Conservation (phyloP, 768 basidiomycete genomes). For the Artomyces pyxidatus region DNA sequence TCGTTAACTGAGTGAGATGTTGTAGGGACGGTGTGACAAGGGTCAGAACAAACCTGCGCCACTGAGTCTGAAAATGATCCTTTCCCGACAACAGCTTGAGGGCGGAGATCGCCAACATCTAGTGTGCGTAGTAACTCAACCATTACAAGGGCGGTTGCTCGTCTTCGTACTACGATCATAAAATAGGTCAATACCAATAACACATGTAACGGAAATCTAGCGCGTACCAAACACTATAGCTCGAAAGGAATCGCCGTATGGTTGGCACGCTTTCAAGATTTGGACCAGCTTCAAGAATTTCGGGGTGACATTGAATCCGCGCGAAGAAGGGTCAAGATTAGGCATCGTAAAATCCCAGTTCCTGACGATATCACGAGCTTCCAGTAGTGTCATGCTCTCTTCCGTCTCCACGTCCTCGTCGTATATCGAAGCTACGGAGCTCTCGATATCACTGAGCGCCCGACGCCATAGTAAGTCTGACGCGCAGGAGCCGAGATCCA, state of each 20-base stretch:
- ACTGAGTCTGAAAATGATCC: conserved; percentile 24
- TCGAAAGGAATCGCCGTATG: conserved; percentile 50
- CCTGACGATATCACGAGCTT: conserved; percentile 35
- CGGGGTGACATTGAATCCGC: conserved; percentile 57
- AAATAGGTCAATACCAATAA: conserved; percentile 5
- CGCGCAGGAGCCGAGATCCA: conserved; percentile 60
- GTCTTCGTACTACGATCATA: conserved; percentile 41
- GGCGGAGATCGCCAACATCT: conserved; percentile 48
- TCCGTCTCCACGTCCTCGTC: conserved; percentile 30
- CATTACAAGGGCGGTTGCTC: conserved; percentile 47
- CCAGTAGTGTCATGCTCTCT: conserved; percentile 20
- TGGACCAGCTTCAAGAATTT: conserved; percentile 59
- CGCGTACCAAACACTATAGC: conserved; percentile 56
- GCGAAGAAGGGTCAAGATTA: conserved; percentile 46
- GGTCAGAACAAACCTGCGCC: too few relatives aligned
- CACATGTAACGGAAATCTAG: neutral
- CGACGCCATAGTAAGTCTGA: conserved; percentile 64
- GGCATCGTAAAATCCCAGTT: conserved; percentile 62
- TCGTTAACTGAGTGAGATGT: too few relatives aligned
- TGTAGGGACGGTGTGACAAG: too few relatives aligned
- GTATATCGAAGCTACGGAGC: conserved; percentile 5
- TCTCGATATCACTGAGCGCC: conserved; percentile 34
- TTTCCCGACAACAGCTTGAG: conserved; percentile 37
- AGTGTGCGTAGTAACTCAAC: conserved; percentile 49
- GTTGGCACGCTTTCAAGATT: conserved; percentile 45